A percentile compares a stretch with the other conserved stretches of the same genome.
Conservation (phyloP, 106 monocot species). For the Cymbidium sinense region DNA sequence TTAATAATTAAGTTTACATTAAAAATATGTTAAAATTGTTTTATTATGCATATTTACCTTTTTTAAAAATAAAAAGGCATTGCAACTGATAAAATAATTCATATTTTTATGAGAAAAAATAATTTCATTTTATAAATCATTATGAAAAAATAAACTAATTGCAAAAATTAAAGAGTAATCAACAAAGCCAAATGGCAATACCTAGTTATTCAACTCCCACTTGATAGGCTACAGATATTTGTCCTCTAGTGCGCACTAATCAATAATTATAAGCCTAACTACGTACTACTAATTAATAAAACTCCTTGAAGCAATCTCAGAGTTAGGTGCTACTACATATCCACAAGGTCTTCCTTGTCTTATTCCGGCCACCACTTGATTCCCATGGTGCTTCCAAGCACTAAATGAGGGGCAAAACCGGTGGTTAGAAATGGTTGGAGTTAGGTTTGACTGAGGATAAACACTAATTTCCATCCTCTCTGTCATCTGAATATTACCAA, state of each 20-base stretch:
- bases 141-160: background rate
- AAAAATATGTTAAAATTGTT: too few species aligned
- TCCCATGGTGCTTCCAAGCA: background rate
- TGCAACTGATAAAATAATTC: too few species aligned
- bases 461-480: background rate
- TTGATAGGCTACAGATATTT: too few species aligned
- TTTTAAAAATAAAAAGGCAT: too few species aligned
- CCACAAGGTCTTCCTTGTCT: background rate
- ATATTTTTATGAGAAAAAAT: too few species aligned
- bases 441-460: background rate
- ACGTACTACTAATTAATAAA: background rate
- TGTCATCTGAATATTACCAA: background rate
- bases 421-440: constrained; percentile 7
- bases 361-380: background rate
- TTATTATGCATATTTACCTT: too few species aligned
- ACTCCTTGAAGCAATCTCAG: background rate
- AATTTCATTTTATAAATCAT: too few species aligned
- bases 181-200: background rate
- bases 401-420: background rate
- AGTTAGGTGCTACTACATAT: background rate
- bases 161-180: background rate
- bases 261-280: background rate
- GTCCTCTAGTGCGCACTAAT: too few species aligned
- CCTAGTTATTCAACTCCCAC: background rate
- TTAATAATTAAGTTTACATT: too few species aligned